Conservation (phyloP, 805 yeast genomes). For the Saturnispora quitensis region DNA sequence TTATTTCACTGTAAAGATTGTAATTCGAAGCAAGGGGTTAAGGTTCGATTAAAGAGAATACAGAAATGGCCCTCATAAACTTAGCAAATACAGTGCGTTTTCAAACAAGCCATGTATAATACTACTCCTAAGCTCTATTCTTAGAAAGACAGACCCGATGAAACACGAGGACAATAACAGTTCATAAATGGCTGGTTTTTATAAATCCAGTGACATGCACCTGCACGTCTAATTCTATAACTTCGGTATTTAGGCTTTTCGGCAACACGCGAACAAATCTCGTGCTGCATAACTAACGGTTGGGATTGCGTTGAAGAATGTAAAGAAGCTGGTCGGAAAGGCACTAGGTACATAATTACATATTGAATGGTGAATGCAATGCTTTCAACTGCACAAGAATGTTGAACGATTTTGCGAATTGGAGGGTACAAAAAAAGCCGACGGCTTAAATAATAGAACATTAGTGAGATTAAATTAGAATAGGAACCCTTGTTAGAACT, state of each 20-base stretch:
- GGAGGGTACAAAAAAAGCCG: background rate
- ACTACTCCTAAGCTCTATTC: background rate
- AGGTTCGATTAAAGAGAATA: background rate
- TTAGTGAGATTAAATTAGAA: too few relatives aligned
- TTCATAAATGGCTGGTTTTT: background rate
- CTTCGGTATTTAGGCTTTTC: background rate
- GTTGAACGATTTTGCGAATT: background rate
- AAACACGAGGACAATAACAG: background rate
- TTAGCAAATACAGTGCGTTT: background rate
- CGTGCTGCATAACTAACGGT: background rate
- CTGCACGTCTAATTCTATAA: background rate
- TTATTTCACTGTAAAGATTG: background rate
- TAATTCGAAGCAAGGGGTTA: background rate
- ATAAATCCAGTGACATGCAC: background rate
- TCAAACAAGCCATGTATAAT: background rate
- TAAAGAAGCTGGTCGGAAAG: background rate
- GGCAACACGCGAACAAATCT: background rate
- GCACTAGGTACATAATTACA: background rate
- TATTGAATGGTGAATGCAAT: too few relatives aligned
- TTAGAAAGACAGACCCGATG: background rate
- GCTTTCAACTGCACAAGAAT: background rate
- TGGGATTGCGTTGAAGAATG: background rate
- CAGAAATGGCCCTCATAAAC: background rate
- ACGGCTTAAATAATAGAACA: background rate
- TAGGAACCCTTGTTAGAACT: background rate